A percentile compares a stretch with the other conserved stretches of the same genome.
phyloP scores from a whole-genome alignment of 176 grass and related monocot genomes.

The Hordeum vulgare region MorexV3_pseudomolecules_assembly NC_058521.1:23884124-23884623 shows the following conservation, averaged over 20 bases:
- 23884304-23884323: background rate
- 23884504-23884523: conserved; percentile 96
- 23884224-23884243: background rate
- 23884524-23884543: conserved; percentile 92
- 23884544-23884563: conserved; percentile 83
- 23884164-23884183: background rate
- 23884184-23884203: background rate
- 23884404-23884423: background rate
- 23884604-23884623: conserved; percentile 85
- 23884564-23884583: conserved; percentile 81
- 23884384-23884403: background rate
- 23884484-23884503: conserved; percentile 91
- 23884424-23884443: background rate
- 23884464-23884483: conserved; percentile 40
- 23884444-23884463: background rate
- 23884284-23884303: background rate
- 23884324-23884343: background rate
- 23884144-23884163: background rate
- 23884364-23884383: background rate
- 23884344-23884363: background rate
- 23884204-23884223: background rate
- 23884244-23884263: background rate
- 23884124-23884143: background rate
- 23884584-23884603: conserved; percentile 71
- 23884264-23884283: background rate